These are phyloP conservation scores for Microdochium trichocladiopsis DNA, from an alignment of 2,329 filamentous ascomycete genomes.

Conservation along the genomic window DNA sequence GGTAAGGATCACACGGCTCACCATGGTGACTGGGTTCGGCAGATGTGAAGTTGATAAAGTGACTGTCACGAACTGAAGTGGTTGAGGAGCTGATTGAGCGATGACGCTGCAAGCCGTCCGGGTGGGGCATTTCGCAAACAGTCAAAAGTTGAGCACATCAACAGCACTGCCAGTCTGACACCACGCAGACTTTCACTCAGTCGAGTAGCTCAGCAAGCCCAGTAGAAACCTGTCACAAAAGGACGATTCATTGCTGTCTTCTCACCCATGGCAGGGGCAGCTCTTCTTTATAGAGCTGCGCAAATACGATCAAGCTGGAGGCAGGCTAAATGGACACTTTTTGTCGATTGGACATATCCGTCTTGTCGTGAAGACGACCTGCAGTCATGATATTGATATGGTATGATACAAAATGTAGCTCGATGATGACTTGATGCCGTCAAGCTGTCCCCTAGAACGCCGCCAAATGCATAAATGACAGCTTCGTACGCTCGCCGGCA, in stretches of 20 bases:
- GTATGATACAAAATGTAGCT: background rate
- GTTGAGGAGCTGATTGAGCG: slow-evolving; percentile 16
- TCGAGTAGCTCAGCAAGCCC: too few species aligned
- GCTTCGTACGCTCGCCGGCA: background rate
- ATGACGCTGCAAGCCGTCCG: background rate
- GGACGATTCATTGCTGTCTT: too few species aligned
- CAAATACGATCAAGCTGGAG: too few species aligned
- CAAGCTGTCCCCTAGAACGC: background rate
- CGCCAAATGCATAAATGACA: background rate
- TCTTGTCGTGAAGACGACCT: background rate
- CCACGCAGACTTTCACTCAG: too few species aligned
- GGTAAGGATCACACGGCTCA: too few species aligned
- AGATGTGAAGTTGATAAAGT: background rate
- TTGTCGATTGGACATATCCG: too few species aligned
- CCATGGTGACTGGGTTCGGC: background rate
- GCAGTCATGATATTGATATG: background rate
- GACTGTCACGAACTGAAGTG: background rate
- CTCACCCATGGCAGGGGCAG: too few species aligned
- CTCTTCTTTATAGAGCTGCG: too few species aligned
- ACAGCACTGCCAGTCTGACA: too few species aligned
- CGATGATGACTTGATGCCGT: background rate
- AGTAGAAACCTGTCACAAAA: too few species aligned
- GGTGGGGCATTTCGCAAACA: background rate
- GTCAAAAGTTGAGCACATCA: background rate
- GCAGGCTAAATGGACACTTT: too few species aligned